These are phyloP conservation scores for Otatea glauca DNA, from an alignment of 176 grass and related monocot species.

Conservation along the genomic window DNA sequence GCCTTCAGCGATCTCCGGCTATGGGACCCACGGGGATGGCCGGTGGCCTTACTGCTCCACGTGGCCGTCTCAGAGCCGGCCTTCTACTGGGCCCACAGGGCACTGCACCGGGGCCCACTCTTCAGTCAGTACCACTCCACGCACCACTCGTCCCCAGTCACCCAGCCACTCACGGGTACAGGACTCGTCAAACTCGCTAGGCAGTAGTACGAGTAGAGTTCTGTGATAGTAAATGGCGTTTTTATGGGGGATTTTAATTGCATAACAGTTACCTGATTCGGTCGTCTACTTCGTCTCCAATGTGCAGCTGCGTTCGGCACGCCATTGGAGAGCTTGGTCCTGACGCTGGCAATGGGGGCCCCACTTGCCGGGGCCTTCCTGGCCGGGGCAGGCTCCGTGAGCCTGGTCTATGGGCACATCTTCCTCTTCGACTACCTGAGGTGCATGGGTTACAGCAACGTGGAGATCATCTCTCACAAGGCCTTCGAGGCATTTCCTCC, in stretches of 20 bases:
- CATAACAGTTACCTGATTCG: background rate
- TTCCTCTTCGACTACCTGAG: slow-evolving; percentile 68
- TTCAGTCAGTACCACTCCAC: slow-evolving; percentile 64
- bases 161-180: slow-evolving; percentile 73
- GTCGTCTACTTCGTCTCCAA: background rate
- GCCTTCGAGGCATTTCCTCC: slow-evolving; percentile 50
- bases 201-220: background rate
- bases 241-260: background rate
- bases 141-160: slow-evolving; percentile 71
- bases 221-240: background rate
- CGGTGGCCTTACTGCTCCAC: slow-evolving; percentile 60
- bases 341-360: slow-evolving; percentile 60
- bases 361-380: slow-evolving; percentile 68
- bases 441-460: slow-evolving; percentile 96
- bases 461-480: slow-evolving; percentile 75
- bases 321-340: slow-evolving; percentile 77
- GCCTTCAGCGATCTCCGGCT: slow-evolving; percentile 8
- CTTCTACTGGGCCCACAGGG: slow-evolving; percentile 73
- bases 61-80: slow-evolving; percentile 68
- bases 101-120: slow-evolving; percentile 58
- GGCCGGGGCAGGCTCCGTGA: slow-evolving; percentile 63
- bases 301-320: slow-evolving; percentile 71
- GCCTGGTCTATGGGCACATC: slow-evolving; percentile 71
- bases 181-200: background rate
- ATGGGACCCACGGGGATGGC: slow-evolving; percentile 53